Base-by-base conservation (phyloP, 148 eudicot species). In the Chenopodium quinoa region DNA sequence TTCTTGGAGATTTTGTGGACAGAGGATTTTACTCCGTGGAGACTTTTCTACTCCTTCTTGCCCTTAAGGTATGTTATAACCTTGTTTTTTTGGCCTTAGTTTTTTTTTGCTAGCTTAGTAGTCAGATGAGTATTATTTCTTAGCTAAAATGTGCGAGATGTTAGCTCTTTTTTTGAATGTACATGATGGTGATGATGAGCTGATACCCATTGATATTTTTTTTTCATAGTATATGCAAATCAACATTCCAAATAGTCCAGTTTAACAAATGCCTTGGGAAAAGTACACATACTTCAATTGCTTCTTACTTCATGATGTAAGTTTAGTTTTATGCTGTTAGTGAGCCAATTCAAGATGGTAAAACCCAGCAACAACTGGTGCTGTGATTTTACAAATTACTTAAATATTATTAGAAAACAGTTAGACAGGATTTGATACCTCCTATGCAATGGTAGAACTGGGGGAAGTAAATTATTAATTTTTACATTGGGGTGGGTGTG, bases 1-100 rank as follows among this genome's bases (percentile, higher is more conserved):
- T 95, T 89, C 90, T 95, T 79, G 97, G 99, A 81, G 98, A 95
- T 88, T 95, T 95, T 85, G 98, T 93, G 75, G 99, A 95, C 78
- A 89, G 97, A 87, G 99, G 98, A 78, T 92, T 80, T 89, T 90
- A 93, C 83, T 95, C 97, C 11, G 97, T 95, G 48, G 99, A 95
- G 90, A 93, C 99, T 32, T 95, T 95, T 83, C 84, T 93, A 79
- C 99, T 95, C 83, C 89, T 95, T 46, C 94, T 95, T 79, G 97
- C 97, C 13, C 89, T 93, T 44, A 95, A 95, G 97, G 98, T 95
- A 86, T 79, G 34, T 52, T 73, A n/a, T 27, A 4, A 50, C 77
- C 62, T 27, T 11, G 20, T 34, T 29, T 66, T 19, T 52, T 11
- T 56, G 58, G 31, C 32, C 44, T 23, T 12, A 4, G 78, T 11